Conservation (phyloP, 495 filamentous ascomycete species). For the Penicillium simplicissimum region DNA sequence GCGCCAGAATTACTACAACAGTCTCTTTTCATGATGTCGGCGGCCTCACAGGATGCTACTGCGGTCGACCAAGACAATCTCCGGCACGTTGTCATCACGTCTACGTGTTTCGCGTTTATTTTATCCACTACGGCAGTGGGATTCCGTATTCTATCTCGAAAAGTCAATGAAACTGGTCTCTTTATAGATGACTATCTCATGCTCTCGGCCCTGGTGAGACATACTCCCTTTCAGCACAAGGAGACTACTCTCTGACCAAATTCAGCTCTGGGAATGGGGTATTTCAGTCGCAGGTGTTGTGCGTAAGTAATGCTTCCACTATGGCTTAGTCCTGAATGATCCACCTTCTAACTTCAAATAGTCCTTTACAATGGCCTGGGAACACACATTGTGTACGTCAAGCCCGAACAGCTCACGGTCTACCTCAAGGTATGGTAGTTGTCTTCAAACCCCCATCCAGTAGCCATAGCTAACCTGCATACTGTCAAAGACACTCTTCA, state of each 20-base stretch:
- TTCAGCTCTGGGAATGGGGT: slow-evolving; percentile 23
- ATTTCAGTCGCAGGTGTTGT: slow-evolving; percentile 27
- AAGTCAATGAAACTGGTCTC: slow-evolving; percentile 24
- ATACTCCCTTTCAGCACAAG: not conserved
- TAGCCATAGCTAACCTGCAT: not conserved
- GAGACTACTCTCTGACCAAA: not conserved
- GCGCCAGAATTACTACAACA: not conserved
- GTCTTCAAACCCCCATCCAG: not conserved
- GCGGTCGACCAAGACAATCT: slow-evolving; percentile 26
- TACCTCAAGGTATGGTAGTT: slow-evolving; percentile 20
- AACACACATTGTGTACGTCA: slow-evolving; percentile 23
- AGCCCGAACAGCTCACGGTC: slow-evolving; percentile 18
- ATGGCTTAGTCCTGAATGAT: not conserved
- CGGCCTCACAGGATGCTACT: slow-evolving; percentile 5
- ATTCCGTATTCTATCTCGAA: slow-evolving; percentile 28
- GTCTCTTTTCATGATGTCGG: slow-evolving; percentile 12
- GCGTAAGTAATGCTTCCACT: slow-evolving; percentile 9
- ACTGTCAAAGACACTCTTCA: slow-evolving; percentile 22
- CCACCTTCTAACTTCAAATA: slow-evolving; percentile 3
- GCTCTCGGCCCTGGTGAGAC: slow-evolving; percentile 21
- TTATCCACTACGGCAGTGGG: slow-evolving; percentile 26
- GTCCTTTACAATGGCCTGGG: slow-evolving; percentile 29
- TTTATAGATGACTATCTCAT: slow-evolving; percentile 26
- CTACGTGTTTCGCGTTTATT: slow-evolving; percentile 30
- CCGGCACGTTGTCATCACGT: slow-evolving; percentile 29